phyloP scores from a whole-genome alignment of 148 eudicot genomes.

The Suaeda aralocaspica region DNA sequence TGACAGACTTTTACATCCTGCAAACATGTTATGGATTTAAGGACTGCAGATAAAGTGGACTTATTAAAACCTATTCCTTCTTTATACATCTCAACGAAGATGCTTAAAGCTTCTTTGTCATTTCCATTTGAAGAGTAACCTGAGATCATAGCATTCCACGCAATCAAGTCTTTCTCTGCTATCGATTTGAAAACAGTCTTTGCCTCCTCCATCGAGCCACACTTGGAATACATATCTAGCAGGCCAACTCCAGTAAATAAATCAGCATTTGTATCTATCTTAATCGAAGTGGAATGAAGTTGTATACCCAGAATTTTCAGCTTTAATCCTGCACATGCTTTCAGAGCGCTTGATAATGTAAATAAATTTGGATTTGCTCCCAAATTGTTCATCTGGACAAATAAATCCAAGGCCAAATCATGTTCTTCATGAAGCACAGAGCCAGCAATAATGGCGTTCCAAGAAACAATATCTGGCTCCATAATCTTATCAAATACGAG shows the following conservation, averaged over 20 bases:
- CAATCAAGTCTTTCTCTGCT: conserved; percentile 48
- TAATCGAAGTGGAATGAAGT: conserved; percentile 55
- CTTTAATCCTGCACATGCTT: conserved; percentile 65
- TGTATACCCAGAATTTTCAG: conserved; percentile 50
- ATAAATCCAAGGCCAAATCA: conserved; percentile 52
- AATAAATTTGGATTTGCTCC: conserved; percentile 56
- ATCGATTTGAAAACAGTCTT: conserved; percentile 37
- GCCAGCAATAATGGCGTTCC: conserved; percentile 79
- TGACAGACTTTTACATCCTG: conserved; percentile 31
- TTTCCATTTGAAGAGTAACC: conserved; percentile 50
- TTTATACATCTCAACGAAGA: conserved; percentile 41
- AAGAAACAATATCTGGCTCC: conserved; percentile 61
- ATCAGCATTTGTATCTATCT: conserved; percentile 50
- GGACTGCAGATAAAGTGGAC: conserved; percentile 54
- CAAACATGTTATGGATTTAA: conserved; percentile 49
- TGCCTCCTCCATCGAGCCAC: conserved; percentile 50
- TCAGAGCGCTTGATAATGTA: conserved; percentile 66
- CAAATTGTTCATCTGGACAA: conserved; percentile 47
- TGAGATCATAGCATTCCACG: conserved; percentile 61
- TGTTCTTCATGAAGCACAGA: conserved; percentile 59
- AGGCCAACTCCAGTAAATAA: conserved; percentile 52
- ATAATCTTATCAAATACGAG: conserved; percentile 37
- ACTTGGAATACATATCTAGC: conserved; percentile 72
- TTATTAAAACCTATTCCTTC: conserved; percentile 44
- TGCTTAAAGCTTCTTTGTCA: conserved; percentile 38